phyloP scores from a whole-genome alignment of 108 stramenopile genomes.

The Nitzschia sp. region DNA sequence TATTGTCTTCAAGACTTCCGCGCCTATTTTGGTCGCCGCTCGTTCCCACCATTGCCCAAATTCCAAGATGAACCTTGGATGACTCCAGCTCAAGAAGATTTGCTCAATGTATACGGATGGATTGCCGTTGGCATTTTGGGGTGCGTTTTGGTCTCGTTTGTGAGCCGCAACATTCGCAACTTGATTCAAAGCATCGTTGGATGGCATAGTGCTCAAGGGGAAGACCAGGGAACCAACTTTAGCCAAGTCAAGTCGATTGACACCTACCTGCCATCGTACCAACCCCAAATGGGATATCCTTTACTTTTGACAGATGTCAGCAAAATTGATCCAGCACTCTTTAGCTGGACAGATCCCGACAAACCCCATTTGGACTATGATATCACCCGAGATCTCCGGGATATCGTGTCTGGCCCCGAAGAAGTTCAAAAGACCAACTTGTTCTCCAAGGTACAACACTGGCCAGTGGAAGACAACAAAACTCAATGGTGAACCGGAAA shows the following conservation, averaged over 20 bases:
- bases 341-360: constrained; percentile 61
- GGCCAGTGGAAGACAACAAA: constrained; percentile 7
- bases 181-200: background rate
- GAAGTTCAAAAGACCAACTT: background rate
- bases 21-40: background rate
- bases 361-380: constrained; percentile 57
- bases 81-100: constrained; percentile 55
- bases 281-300: constrained; percentile 47
- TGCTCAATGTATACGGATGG: constrained; percentile 48
- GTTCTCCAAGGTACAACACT: constrained; percentile 10
- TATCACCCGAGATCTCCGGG: constrained; percentile 50
- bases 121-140: constrained; percentile 16
- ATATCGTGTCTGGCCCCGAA: constrained; percentile 2
- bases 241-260: constrained; percentile 27
- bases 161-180: constrained; percentile 6
- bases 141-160: background rate
- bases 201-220: background rate
- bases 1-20: constrained; percentile 22
- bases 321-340: constrained; percentile 42
- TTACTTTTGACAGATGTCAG: constrained; percentile 50
- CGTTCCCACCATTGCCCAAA: constrained; percentile 37
- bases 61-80: constrained; percentile 54
- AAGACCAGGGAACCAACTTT: constrained; percentile 49
- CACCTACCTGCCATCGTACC: constrained; percentile 50
- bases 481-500: too few species aligned